Base-by-base conservation (phyloP, 306 rosid genomes). In the Dicorynia guianensis region DNA sequence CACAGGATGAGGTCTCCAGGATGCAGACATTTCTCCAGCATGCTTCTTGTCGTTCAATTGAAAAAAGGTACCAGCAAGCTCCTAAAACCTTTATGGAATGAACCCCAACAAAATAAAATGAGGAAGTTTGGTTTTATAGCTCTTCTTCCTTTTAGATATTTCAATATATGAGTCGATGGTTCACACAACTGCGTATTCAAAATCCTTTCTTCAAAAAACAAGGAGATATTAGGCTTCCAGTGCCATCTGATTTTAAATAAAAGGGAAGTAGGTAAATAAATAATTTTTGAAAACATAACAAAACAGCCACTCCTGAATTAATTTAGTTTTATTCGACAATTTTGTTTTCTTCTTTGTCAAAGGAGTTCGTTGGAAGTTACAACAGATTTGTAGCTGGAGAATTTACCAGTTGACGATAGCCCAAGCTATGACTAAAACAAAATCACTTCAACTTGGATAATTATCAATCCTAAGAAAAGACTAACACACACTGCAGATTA, bases 1-100 rank as follows among this genome's bases (percentile, higher is more conserved):
- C 13, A 72, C 98, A 90, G 71, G 35, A 44, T 38, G 80, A 62
- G 39, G 71, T 79, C 67, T 87, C 87, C 60, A 69, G 8, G 56
- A 58, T 57, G 49, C 99, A 95, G 0, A 80, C 89, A 35, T 83
- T 84, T 87, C 88, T 90, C 97, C 97, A 95, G 57, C 97, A 95
- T 39, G 97, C 91, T 84, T 95, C 99, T 80, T 92, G 92, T 60
- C 99, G 81, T 69, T 92, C 97, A 1, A 90, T 69, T 11, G 97
- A 85, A 61, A 92, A 86, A 77, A 92, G 93, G 80, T 95, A 95
- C 96, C 97, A 95, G 66, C 92, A 90, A 81, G 99, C 93, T 74
- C 97, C 99, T 85, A 92, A 79, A 90, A 91, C 87, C 99, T 90
- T 75, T 83, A 70, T 6, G 57, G 10, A 38, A 72, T 52, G 35